phyloP scores from a whole-genome alignment of 202 grass and related monocot species.

The Eragrostis tef region DNA sequence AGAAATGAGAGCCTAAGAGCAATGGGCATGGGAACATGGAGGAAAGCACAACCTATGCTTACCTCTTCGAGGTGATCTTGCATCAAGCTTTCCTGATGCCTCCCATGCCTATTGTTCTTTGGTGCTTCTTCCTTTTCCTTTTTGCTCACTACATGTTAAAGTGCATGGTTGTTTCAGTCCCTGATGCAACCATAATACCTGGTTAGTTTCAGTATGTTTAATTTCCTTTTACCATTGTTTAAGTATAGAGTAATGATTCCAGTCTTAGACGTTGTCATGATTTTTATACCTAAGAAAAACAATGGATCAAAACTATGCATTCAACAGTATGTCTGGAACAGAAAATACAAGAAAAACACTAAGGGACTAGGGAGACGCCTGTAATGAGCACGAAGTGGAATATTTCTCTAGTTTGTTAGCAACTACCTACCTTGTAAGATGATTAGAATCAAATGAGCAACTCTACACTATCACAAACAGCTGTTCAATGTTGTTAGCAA shows the following conservation, averaged over 20 bases:
- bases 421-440: background rate
- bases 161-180: conserved; percentile 1
- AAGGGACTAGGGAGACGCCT: too few relatives aligned
- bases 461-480: too few relatives aligned
- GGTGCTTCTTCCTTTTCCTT: conserved; percentile 47
- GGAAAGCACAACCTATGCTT: conserved; percentile 20
- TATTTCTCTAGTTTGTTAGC: background rate
- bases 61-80: conserved; percentile 14
- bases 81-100: conserved; percentile 50
- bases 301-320: background rate
- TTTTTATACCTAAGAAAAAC: background rate
- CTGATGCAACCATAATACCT: background rate
- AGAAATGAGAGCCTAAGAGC: conserved; percentile 27
- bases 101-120: conserved; percentile 41
- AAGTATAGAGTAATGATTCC: background rate
- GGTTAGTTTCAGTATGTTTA: background rate
- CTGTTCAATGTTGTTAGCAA: too few relatives aligned
- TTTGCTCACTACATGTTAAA: conserved; percentile 3
- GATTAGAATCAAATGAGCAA: background rate
- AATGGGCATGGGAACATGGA: conserved; percentile 27
- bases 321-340: too few relatives aligned
- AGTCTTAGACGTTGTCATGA: background rate
- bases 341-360: too few relatives aligned
- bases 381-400: background rate
- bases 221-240: too few relatives aligned